phyloP scores from a whole-genome alignment of 192 early-diverging fungal genomes.

The Coemansia sp. region DNA sequence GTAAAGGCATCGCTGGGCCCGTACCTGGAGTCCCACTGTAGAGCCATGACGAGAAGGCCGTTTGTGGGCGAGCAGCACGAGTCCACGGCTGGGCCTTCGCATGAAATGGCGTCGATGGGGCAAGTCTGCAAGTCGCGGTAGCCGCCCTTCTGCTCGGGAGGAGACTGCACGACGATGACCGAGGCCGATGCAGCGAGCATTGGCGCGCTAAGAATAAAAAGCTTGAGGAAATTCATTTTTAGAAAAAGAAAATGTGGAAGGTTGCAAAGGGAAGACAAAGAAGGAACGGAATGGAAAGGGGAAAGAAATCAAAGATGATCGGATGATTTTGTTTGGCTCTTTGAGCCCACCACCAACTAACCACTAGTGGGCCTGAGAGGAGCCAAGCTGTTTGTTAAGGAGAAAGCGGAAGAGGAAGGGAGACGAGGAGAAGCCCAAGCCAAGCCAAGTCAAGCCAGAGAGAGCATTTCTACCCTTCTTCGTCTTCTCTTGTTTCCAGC shows the following conservation, averaged over 20 bases:
- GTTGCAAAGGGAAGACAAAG: neutral
- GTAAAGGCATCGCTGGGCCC: constrained; percentile 65
- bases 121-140: constrained; percentile 13
- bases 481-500: neutral
- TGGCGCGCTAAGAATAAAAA: neutral
- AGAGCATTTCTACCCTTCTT: too few relatives aligned
- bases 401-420: too few relatives aligned
- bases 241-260: neutral
- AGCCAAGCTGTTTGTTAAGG: too few relatives aligned
- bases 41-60: constrained; percentile 45
- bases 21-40: constrained; percentile 63
- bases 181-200: neutral
- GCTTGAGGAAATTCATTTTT: neutral
- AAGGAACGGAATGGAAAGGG: neutral
- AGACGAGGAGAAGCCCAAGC: too few relatives aligned
- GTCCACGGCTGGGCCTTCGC: constrained; percentile 29
- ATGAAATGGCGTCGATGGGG: constrained; percentile 46
- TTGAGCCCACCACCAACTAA: too few relatives aligned
- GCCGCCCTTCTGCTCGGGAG: neutral
- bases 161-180: neutral
- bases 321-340: too few relatives aligned
- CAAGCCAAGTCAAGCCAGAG: too few relatives aligned
- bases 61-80: constrained; percentile 54
- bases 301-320: neutral
- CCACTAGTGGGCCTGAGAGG: too few relatives aligned